Evolutionary conservation across 1,284 basidiomycete species (phyloP).

Genomic region (Tilletia walkeri): DNA sequence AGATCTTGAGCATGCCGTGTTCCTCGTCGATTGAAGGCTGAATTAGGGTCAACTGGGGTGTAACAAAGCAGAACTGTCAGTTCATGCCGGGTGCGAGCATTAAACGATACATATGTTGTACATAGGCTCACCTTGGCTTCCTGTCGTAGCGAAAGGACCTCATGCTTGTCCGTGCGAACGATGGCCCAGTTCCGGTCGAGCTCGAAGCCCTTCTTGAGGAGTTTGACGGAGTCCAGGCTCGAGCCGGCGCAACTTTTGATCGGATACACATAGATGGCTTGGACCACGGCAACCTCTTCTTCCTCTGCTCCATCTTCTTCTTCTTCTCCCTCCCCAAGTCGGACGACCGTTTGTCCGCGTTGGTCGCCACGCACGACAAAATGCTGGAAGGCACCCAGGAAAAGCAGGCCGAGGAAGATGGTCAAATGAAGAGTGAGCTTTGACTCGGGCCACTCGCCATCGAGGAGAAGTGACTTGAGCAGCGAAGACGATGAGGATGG

Average conservation of each 20-base stretch:
- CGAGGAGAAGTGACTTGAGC: neutral
- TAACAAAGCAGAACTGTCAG: neutral
- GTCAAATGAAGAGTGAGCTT: neutral
- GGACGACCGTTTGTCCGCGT: neutral
- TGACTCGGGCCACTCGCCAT: neutral
- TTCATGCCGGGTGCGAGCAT: neutral
- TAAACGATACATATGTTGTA: neutral
- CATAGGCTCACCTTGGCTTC: slow-evolving; percentile 25
- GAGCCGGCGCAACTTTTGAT: slow-evolving; percentile 40
- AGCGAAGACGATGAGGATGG: neutral
- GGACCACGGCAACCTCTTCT: slow-evolving; percentile 35
- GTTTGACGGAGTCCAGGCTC: slow-evolving; percentile 5
- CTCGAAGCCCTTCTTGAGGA: slow-evolving; percentile 34
- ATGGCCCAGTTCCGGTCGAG: slow-evolving; percentile 45
- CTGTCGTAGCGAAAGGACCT: slow-evolving; percentile 27
- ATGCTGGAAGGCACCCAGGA: slow-evolving; percentile 19
- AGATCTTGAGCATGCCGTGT: slow-evolving; percentile 21
- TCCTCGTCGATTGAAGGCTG: slow-evolving; percentile 28
- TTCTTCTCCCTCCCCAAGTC: neutral
- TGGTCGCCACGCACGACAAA: neutral
- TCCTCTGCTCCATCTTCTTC: slow-evolving; percentile 26
- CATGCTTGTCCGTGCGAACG: slow-evolving; percentile 17
- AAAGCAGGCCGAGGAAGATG: slow-evolving; percentile 7
- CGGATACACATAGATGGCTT: slow-evolving; percentile 38
- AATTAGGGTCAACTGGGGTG: slow-evolving; percentile 27